Evolutionary conservation across 257 asterid species (phyloP).

Genomic region (Scutellaria galericulata): DNA sequence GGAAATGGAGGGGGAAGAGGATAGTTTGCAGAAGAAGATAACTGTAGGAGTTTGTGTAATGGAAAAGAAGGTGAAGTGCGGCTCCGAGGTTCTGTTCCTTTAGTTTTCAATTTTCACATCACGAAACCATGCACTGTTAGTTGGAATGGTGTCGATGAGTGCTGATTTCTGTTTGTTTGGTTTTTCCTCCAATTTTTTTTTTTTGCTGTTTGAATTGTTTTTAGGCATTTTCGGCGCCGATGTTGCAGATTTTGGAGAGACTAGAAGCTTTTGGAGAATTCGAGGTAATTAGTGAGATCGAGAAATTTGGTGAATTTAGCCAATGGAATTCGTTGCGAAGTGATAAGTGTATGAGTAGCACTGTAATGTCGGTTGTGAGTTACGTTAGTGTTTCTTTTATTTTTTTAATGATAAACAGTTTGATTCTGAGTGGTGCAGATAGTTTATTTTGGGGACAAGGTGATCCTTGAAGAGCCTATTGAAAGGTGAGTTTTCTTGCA

Average conservation of each 20-base stretch:
- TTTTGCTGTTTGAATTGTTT: constrained; percentile 10
- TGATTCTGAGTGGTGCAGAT: constrained; percentile 56
- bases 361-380: constrained; percentile 15
- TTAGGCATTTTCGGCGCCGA: constrained; percentile 83
- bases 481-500: constrained; percentile 62
- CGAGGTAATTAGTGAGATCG: constrained; percentile 54
- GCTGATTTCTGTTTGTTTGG: constrained; percentile 25
- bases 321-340: background rate
- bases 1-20: constrained; percentile 53
- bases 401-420: background rate
- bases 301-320: background rate
- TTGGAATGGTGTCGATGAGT: constrained; percentile 8
- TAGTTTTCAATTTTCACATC: constrained; percentile 42
- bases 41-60: constrained; percentile 90
- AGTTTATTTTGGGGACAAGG: constrained; percentile 85
- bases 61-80: constrained; percentile 99
- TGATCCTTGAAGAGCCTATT: constrained; percentile 85
- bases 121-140: constrained; percentile 39
- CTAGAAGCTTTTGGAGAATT: constrained; percentile 89
- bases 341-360: constrained; percentile 1
- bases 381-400: background rate
- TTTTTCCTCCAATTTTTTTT: background rate
- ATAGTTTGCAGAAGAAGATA: constrained; percentile 52
- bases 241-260: constrained; percentile 87
- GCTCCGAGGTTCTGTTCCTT: constrained; percentile 83